Percentiles rank a stretch among this genome's conserved stretches.
These are phyloP conservation scores for Agarophyton chilense DNA, from an alignment of 23 red algal genomes.

Conservation along the genomic window DNA sequence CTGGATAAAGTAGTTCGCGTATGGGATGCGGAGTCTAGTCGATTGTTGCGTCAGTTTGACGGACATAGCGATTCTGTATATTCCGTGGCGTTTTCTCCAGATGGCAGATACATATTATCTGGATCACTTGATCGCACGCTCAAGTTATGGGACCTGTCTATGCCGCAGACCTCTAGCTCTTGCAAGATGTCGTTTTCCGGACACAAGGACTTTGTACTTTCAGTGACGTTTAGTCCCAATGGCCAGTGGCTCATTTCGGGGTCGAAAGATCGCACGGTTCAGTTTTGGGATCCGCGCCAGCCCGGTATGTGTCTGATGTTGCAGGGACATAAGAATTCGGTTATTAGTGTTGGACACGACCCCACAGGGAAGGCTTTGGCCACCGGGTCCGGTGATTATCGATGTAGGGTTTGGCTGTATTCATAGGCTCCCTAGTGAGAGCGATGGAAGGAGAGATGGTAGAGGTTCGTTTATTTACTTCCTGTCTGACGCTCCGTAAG, in stretches of 20 bases:
- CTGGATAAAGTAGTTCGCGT: constrained; percentile 92
- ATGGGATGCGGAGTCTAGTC: constrained; percentile 81
- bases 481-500: too few relatives aligned
- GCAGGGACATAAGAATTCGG: constrained; percentile 94
- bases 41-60: constrained; percentile 76
- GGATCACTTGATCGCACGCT: constrained; percentile 95
- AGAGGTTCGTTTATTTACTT: too few relatives aligned
- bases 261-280: constrained; percentile 92
- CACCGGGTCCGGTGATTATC: constrained; percentile 91
- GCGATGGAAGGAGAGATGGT: too few relatives aligned
- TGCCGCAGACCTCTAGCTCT: constrained; percentile 15
- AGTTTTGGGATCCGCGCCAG: constrained; percentile 90
- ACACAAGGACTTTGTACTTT: constrained; percentile 95
- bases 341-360: constrained; percentile 85
- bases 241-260: constrained; percentile 87
- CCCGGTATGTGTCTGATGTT: constrained; percentile 79
- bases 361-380: constrained; percentile 64
- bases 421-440: not conserved
- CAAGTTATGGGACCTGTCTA: constrained; percentile 90
- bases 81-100: constrained; percentile 92
- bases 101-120: constrained; percentile 77
- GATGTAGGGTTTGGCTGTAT: constrained; percentile 75
- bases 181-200: constrained; percentile 81
- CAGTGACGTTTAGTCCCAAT: constrained; percentile 84
- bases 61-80: constrained; percentile 93